A percentile compares a stretch with the other conserved stretches of the same genome.
Conservation (phyloP, 2,329 filamentous ascomycete species). For the Apiospora rasikravindrae region DNA sequence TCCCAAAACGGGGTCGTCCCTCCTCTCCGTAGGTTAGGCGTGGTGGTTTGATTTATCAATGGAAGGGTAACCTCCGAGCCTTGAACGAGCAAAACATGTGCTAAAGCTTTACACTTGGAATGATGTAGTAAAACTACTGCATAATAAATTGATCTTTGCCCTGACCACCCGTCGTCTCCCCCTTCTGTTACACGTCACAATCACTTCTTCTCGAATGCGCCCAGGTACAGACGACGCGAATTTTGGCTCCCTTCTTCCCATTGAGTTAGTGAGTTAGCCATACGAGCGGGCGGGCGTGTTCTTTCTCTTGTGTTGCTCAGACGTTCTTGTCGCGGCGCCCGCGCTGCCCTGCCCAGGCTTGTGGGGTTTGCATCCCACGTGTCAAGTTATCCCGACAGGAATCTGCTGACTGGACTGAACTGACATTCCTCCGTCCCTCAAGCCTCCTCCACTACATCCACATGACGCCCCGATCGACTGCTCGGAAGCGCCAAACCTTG, state of each 20-base stretch:
- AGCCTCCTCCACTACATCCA: conserved; percentile 35
- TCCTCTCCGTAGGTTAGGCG: neutral
- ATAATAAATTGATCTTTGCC: neutral
- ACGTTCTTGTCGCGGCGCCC: conserved; percentile 1
- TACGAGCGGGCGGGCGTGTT: neutral
- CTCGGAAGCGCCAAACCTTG: conserved; percentile 51
- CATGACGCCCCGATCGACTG: conserved; percentile 48
- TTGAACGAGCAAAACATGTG: conserved; percentile 15
- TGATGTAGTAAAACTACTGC: neutral
- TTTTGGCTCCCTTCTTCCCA: neutral
- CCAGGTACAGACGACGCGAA: neutral
- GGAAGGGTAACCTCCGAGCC: conserved; percentile 13
- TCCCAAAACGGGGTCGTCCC: conserved; percentile 2
- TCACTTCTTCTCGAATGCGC: neutral
- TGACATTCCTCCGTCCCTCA: conserved; percentile 24
- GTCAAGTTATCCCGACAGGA: conserved; percentile 11
- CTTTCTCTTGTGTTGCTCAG: neutral
- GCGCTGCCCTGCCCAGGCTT: neutral
- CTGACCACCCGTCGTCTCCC: conserved; percentile 3
- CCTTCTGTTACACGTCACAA: conserved; percentile 14
- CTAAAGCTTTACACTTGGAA: neutral
- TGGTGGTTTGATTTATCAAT: neutral
- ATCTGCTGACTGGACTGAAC: conserved; percentile 1
- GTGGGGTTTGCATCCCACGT: conserved; percentile 16
- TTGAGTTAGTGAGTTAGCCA: neutral